Evolutionary conservation across 148 eudicot genomes (phyloP), one percentile per base, ranked within the genome.

Genomic region (Cornus controversa): DNA sequence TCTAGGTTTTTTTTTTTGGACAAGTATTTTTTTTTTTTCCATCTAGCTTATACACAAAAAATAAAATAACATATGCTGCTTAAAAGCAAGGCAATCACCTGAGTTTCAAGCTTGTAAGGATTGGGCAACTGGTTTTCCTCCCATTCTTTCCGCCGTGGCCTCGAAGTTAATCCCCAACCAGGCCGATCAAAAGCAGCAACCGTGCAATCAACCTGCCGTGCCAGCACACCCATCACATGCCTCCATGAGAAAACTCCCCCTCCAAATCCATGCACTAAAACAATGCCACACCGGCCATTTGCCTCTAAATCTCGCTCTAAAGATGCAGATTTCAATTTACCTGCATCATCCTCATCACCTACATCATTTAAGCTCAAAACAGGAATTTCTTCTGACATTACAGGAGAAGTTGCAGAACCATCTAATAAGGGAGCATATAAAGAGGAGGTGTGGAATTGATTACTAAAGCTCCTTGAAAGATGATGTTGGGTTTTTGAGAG

Each of bases 201-300:
- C 0, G 88, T 27, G 71, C 92, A 88, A 80, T 93, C 93, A 50
- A 87, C 85, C 75, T 96, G 91, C 66, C 91, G 85, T 34, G 99
- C 85, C 65, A 96, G 81, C 14, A 85, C 84, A 31, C 91, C 92
- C 93, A 96, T 92, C 70, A 96, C 92, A 85, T 93, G 96, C 81
- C 99, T 90, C 99, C 99, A 96, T 60, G 99, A 96, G 78, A 96
- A 96, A 73, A 96, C 91, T 63, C 99, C 99, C 27, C 99, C 99
- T 57, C 99, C 99, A 87, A 96, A 96, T 9, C 99, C 99, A 81
- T 96, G 99, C 65, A 96, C 93, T 29, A 96, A 79, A 73, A 93
- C 94, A 76, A 93, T 85, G 65, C 96, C 98, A 84, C 85, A 90
- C 62, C 82, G 86, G 16, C 82, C 87, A 84, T 87, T 88, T 37